Evolutionary conservation across 2,329 filamentous ascomycete genomes (phyloP), one percentile per base, ranked within the genome.

Genomic region (Talaromyces sp.): DNA sequence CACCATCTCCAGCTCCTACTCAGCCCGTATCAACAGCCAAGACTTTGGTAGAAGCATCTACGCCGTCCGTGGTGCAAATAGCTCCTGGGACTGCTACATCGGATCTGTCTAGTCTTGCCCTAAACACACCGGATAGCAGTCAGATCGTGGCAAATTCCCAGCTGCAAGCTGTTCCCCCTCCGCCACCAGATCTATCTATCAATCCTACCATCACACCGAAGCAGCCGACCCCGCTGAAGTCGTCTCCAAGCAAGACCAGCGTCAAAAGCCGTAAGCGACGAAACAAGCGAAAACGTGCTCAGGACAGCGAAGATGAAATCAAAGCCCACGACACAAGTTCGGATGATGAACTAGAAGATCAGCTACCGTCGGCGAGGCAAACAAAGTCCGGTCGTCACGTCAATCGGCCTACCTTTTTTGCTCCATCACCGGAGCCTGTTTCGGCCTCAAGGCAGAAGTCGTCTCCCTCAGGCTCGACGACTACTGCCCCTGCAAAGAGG

Each of bases 321-420:
- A 72, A 70, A 67, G 75, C 75, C 5, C 73, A 69, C 14, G 65
- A 76, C 61, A 74, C 76, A n/a, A 74, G 71, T 66, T 77, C 77
- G 4, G 75, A 78, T 66, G 74, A 75, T 62, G 76, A 78, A 3
- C 78, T 78, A 11, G 78, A 66, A 10, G 65, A 77, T 43, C 82
- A 85, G 58, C 31, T 64, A 67, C 82, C 83, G 22, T 79, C 85
- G 19, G 83, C 85, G 3, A 90, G 87, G 35, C 88, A 85, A 73
- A 93, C 90, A 10, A 91, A 92, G 73, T 93, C 90, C 22, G 91
- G 91, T 43, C 85, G 91, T 67, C 87, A 88, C 65, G 85, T 92
- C 41, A 87, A 77, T 86, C 90, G 54, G 78, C 87, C 65, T 80
- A 84, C 67, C 87, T 87, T 78, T 83, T 89, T 68, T 86, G 89